A percentile compares a stretch with the other conserved stretches of the same genome.
Evolutionary conservation across 2,329 filamentous ascomycete genomes (phyloP).

Genomic region (Elsinoe ampelina): DNA sequence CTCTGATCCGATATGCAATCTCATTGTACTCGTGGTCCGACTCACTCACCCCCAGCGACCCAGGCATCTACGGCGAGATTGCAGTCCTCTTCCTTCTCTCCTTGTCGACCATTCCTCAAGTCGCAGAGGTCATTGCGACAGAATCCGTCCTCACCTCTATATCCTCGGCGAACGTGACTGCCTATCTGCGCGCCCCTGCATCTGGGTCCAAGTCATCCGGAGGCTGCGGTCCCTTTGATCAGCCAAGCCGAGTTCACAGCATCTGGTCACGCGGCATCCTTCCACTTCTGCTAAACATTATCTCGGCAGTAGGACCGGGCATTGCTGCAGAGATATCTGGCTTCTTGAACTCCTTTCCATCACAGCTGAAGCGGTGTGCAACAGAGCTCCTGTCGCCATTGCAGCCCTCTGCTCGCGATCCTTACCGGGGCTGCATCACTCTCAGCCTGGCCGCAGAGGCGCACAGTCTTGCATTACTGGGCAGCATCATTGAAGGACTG

Average conservation of each 20-base stretch:
- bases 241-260: constrained; percentile 65
- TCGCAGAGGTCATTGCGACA: constrained; percentile 84
- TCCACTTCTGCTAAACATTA: constrained; percentile 78
- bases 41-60: constrained; percentile 70
- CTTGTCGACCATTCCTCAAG: constrained; percentile 66
- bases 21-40: constrained; percentile 93
- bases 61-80: constrained; percentile 78
- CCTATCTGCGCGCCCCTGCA: constrained; percentile 54
- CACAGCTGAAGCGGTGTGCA: constrained; percentile 63
- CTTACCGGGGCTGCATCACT: constrained; percentile 55
- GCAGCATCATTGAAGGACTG: constrained; percentile 59
- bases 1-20: constrained; percentile 69
- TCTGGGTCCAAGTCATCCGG: background rate
- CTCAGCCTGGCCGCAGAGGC: constrained; percentile 66
- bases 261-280: constrained; percentile 87
- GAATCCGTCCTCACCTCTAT: constrained; percentile 75
- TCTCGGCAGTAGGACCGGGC: constrained; percentile 69
- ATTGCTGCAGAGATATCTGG: constrained; percentile 76
- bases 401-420: constrained; percentile 30
- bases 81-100: constrained; percentile 81
- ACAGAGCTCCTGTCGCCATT: constrained; percentile 57
- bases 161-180: constrained; percentile 67
- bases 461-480: constrained; percentile 68
- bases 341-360: constrained; percentile 82
- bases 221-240: constrained; percentile 69